Evolutionary conservation across 2,329 filamentous ascomycete genomes (phyloP).

Genomic region (Neonectria sp.): DNA sequence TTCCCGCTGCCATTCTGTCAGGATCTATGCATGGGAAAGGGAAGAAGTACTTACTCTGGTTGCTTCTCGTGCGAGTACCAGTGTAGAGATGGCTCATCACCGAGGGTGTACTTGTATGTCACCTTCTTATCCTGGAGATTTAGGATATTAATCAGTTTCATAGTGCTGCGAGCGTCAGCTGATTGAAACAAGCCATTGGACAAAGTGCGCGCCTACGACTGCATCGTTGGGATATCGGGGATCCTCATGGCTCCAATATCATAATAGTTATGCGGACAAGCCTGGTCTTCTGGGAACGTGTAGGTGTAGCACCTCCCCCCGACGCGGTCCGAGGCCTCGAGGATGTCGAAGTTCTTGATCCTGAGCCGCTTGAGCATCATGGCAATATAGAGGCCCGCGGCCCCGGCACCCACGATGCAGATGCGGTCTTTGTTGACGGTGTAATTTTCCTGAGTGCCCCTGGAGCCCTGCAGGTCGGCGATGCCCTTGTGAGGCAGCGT

Average conservation of each 20-base stretch:
- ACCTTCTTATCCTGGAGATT: not conserved
- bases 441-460: too few relatives aligned
- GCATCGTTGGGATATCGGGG: constrained; percentile 29
- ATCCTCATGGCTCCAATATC: constrained; percentile 38
- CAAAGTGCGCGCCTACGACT: constrained; percentile 16
- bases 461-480: too few relatives aligned
- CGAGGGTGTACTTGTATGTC: constrained; percentile 12
- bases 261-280: constrained; percentile 34
- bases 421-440: too few relatives aligned
- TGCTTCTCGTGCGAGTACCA: constrained; percentile 10
- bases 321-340: too few relatives aligned
- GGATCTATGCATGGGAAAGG: not conserved
- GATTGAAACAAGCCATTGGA: not conserved
- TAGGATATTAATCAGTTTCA: constrained; percentile 19
- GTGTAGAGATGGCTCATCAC: constrained; percentile 19
- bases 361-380: too few relatives aligned
- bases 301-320: constrained; percentile 16
- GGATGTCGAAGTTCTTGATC: too few relatives aligned
- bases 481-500: too few relatives aligned
- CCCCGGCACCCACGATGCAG: too few relatives aligned
- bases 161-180: constrained; percentile 6
- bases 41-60: constrained; percentile 5
- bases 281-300: constrained; percentile 6
- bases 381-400: too few relatives aligned
- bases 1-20: not conserved